Base-by-base conservation (phyloP, 2,329 filamentous ascomycete genomes). In the Arthrinium phaeospermum region DNA sequence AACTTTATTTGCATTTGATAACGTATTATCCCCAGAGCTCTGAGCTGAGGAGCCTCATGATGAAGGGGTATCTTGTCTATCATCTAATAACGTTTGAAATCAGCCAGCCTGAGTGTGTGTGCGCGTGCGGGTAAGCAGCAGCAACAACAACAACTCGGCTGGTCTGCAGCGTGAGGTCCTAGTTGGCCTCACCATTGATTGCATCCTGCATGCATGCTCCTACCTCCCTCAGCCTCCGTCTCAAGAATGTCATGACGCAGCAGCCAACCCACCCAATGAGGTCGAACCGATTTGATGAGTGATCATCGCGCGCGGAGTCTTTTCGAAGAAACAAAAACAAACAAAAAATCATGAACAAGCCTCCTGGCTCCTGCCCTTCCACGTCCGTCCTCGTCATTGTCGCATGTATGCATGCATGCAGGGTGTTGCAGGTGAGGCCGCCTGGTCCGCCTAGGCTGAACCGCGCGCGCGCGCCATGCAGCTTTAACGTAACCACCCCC, bases 401-500 rank as follows among this genome's bases (percentile, higher is more conserved):
- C 27, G 53, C 53, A 61, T 41, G 37, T 41, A 41, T 51, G 34
- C 61, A 37, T 34, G 45, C 27, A 37, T 37, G 45, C 67, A n/a
- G 16, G 61, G 19, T 22, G 37, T 27, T 49, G 45, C 67, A 49
- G 45, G 45, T 49, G 45, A 49, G 44, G 67, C 44, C 67, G 44
- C 10, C 67, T 49, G 67, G 45, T 69, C 27, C 47, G 67, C 67
- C 67, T 69, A 47, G 67, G 57, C 57, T 64, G 57, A 64, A 64
- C 45, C 67, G 44, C 67, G 61, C 37, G 19, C 27, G 27, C 27
- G 61, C 61, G 22, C 57, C 57, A 41, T 41, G 57, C 30, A 64
- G 57, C 57, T 64, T 14, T 69, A 69, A 69, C 67, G 67, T 69
- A 69, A n/a, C 34, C n/a, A 19, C 61, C 61, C 14, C 57, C 57